Evolutionary conservation across 2,329 filamentous ascomycete genomes (phyloP), one percentile per base, ranked within the genome.

Genomic region (Aspergillus pseudoglaucus): DNA sequence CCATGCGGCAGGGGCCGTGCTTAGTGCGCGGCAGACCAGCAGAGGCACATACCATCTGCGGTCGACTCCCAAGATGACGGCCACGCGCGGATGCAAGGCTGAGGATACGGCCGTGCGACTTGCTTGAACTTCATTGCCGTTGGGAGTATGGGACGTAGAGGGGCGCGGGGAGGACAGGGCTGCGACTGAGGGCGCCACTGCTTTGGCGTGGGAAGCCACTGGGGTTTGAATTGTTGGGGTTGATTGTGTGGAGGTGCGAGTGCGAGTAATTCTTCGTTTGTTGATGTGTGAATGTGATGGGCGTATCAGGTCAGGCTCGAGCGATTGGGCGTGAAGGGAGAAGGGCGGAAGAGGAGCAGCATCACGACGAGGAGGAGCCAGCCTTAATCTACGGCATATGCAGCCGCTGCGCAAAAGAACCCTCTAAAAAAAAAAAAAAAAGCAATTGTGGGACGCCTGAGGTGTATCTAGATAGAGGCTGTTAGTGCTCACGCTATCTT

Each of bases 41-140:
- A 91, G 77, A 49, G 84, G 83, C 38, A 85, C 75, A 64, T 90
- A 84, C 84, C 87, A 91, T 52, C 76, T 76, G 53, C 76, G 76
- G 46, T 85, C 82, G 14, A 93, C 81, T 45, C 87, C 87, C 42
- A 91, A 77, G 27, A 88, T 79, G 58, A 90, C 85, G 53, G 87
- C 87, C 47, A 91, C 82, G 47, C 87, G 85, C 10, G 87, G 87
- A 61, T 90, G 86, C 39, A 89, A 75, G 45, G 70, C 66, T 33
- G 69, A 70, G 9, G 61, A 46, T 40, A 49, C 46, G 44, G 57
- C 47, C 48, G 55, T 43, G 32, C 62, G 61, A 35, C 57, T 39
- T 18, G 37, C 37, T 39, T 20, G 17, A 12, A 56, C 57, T 59
- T 67, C 60, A 50, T 59, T 61, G 54, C 53, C 52, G 52, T 45